These are phyloP conservation scores for Fusarium nisikadoi DNA, from an alignment of 2,329 filamentous ascomycete genomes.

Conservation along the genomic window DNA sequence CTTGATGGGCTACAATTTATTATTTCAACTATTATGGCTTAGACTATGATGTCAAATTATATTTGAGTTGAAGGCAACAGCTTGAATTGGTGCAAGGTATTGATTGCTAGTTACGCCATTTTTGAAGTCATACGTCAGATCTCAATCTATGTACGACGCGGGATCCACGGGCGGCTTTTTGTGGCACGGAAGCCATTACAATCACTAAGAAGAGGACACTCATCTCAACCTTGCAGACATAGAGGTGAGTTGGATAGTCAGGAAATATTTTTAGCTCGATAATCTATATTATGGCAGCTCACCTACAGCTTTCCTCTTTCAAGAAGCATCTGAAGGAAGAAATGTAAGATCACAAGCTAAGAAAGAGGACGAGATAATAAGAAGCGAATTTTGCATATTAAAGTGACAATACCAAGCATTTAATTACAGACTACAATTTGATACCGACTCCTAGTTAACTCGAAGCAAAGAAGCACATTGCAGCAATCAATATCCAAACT, in stretches of 20 bases:
- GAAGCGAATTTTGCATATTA: not conserved
- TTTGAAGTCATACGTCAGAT: not conserved
- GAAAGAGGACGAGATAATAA: not conserved
- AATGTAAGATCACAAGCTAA: not conserved
- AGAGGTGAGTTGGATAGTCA: not conserved
- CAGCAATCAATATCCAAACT: constrained; percentile 47
- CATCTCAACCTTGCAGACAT: not conserved
- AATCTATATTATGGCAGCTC: too few relatives aligned
- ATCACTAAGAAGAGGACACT: not conserved
- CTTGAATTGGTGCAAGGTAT: not conserved
- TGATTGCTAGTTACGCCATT: not conserved
- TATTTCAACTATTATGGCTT: not conserved
- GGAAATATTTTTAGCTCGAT: rapidly evolving
- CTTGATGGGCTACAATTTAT: not conserved
- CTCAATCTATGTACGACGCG: not conserved
- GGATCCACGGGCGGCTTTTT: not conserved
- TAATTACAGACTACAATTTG: not conserved
- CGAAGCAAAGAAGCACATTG: not conserved
- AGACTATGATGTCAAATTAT: not conserved
- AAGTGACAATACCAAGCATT: not conserved
- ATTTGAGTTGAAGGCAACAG: too few relatives aligned
- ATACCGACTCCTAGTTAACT: not conserved
- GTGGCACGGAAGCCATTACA: not conserved
- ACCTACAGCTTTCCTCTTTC: not conserved
- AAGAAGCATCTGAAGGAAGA: not conserved